phyloP scores from a whole-genome alignment of 352 stramenopile genomes.

The Phytophthora palmivora region DNA sequence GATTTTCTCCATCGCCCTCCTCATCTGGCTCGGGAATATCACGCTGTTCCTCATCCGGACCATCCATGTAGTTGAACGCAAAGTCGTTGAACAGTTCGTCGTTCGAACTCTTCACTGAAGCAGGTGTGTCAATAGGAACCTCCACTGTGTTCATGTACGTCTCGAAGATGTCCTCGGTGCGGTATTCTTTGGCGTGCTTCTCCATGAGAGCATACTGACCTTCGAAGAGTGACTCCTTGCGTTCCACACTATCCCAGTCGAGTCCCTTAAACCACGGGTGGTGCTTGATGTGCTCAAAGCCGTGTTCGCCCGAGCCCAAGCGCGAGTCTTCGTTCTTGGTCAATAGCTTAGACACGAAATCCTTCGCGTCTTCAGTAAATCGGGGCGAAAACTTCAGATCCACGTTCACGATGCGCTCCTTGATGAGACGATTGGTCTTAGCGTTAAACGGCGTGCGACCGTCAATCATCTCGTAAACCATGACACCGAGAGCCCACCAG shows the following conservation, averaged over 20 bases:
- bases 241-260: conserved; percentile 84
- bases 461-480: conserved; percentile 92
- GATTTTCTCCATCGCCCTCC: conserved; percentile 37
- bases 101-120: conserved; percentile 74
- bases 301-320: conserved; percentile 91
- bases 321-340: conserved; percentile 93
- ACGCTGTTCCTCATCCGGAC: conserved; percentile 57
- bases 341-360: conserved; percentile 90
- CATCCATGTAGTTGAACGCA: conserved; percentile 86
- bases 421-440: conserved; percentile 88
- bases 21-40: conserved; percentile 48
- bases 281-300: conserved; percentile 88
- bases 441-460: conserved; percentile 88
- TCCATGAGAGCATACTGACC: conserved; percentile 83
- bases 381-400: conserved; percentile 84
- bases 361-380: conserved; percentile 85
- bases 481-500: conserved; percentile 89
- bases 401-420: conserved; percentile 86
- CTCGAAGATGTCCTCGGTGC: conserved; percentile 82
- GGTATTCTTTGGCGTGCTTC: conserved; percentile 83
- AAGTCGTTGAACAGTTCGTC: conserved; percentile 85
- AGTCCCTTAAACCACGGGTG: conserved; percentile 91
- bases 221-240: conserved; percentile 66
- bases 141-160: conserved; percentile 91
- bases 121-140: conserved; percentile 83